Evolutionary conservation across 139 green algal species (phyloP).

Genomic region (Coelastrella sp.): DNA sequence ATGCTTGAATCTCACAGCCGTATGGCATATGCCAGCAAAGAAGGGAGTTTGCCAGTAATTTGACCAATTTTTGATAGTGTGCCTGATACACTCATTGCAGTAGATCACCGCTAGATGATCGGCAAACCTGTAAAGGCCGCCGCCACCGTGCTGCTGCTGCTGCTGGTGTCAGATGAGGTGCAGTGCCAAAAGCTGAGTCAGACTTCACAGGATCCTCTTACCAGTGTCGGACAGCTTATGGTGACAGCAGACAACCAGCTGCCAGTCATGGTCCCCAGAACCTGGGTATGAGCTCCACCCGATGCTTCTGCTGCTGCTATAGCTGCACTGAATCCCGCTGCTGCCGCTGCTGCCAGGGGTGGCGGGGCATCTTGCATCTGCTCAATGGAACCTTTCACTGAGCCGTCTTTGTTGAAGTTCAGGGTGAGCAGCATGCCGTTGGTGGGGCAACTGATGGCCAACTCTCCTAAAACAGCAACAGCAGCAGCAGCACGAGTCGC

Average conservation of each 20-base stretch:
- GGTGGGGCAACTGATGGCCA: slow-evolving; percentile 49
- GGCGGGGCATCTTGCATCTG: not conserved
- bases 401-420: slow-evolving; percentile 46
- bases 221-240: slow-evolving; percentile 46
- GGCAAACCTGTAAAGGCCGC: too few species aligned
- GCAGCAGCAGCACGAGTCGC: slow-evolving; percentile 27
- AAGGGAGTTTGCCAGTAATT: too few species aligned
- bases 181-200: not conserved
- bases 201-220: not conserved
- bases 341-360: not conserved
- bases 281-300: not conserved
- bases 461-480: slow-evolving; percentile 54
- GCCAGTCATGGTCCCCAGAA: slow-evolving; percentile 43
- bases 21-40: not conserved
- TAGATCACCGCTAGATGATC: too few species aligned
- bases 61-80: too few species aligned
- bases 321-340: not conserved
- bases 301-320: slow-evolving; percentile 34
- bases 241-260: slow-evolving; percentile 14
- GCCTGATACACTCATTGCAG: too few species aligned
- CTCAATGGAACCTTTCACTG: slow-evolving; percentile 55
- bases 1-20: too few species aligned
- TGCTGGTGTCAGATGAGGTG: not conserved
- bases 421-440: slow-evolving; percentile 45
- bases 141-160: too few species aligned